phyloP scores from a whole-genome alignment of 352 stramenopile genomes.

The Globisporangium spinosum region DNA sequence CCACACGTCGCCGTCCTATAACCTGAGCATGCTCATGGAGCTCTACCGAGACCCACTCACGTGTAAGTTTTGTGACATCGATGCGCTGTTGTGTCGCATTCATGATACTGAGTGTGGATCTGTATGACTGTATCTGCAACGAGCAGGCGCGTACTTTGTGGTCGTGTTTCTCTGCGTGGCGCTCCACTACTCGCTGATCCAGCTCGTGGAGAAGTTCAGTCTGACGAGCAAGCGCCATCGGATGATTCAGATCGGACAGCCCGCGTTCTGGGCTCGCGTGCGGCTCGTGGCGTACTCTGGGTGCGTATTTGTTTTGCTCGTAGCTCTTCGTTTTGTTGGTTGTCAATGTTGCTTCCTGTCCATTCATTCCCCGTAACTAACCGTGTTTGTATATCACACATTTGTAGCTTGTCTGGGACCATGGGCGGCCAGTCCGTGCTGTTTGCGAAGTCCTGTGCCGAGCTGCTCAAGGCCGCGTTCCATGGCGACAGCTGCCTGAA shows the following conservation, averaged over 20 bases:
- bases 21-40: slow-evolving; percentile 68
- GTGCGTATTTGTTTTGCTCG: slow-evolving; percentile 7
- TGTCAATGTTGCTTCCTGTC: background rate
- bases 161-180: slow-evolving; percentile 54
- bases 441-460: slow-evolving; percentile 81
- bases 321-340: background rate
- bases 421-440: slow-evolving; percentile 82
- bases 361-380: background rate
- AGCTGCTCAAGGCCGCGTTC: slow-evolving; percentile 71
- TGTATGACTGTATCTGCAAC: background rate
- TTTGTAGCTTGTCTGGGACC: slow-evolving; percentile 50
- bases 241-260: slow-evolving; percentile 69
- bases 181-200: slow-evolving; percentile 60
- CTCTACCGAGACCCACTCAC: slow-evolving; percentile 77
- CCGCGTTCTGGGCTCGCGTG: slow-evolving; percentile 56
- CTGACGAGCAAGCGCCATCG: slow-evolving; percentile 69
- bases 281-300: slow-evolving; percentile 76
- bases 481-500: slow-evolving; percentile 58
- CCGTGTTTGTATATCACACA: background rate
- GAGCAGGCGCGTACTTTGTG: slow-evolving; percentile 43
- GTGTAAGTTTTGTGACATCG: slow-evolving; percentile 17
- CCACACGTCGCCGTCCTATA: slow-evolving; percentile 83
- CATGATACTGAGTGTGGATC: background rate
- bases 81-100: background rate
- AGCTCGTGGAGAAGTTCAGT: slow-evolving; percentile 60